These are phyloP conservation scores for Pyricularia sp. DNA, from an alignment of 2,329 filamentous ascomycete genomes.

Conservation along the genomic window DNA sequence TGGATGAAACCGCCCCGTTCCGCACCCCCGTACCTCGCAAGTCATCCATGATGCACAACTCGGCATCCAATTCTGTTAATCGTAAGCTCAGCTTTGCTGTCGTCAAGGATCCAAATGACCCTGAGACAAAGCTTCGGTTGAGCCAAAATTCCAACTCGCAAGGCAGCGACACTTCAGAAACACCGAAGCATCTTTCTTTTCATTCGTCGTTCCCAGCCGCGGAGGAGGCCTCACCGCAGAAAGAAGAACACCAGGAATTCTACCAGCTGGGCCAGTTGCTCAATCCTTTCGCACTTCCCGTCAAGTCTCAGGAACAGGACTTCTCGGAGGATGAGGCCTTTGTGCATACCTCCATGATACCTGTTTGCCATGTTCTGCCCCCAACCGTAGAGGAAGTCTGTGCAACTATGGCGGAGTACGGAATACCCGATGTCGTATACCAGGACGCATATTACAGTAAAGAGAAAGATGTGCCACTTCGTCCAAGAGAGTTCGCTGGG, in stretches of 20 bases:
- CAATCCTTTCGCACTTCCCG: not conserved
- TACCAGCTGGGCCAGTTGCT: not conserved
- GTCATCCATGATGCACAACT: constrained; percentile 20
- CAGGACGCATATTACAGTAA: constrained; percentile 80
- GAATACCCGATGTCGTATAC: constrained; percentile 63
- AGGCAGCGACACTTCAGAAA: constrained; percentile 27
- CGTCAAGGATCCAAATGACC: constrained; percentile 67
- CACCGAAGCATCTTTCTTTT: constrained; percentile 23
- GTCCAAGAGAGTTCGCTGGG: constrained; percentile 75
- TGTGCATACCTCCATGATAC: not conserved
- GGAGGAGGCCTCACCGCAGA: not conserved
- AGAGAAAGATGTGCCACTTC: constrained; percentile 71
- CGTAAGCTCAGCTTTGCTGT: constrained; percentile 55
- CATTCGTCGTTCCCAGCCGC: constrained; percentile 11
- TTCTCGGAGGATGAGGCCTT: not conserved
- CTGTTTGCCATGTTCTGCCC: constrained; percentile 12
- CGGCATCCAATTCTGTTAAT: constrained; percentile 25
- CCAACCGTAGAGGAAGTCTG: constrained; percentile 33
- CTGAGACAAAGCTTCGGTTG: constrained; percentile 50
- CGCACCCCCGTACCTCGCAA: constrained; percentile 5
- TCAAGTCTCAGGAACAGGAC: not conserved
- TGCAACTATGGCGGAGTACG: constrained; percentile 45
- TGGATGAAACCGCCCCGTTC: not conserved
- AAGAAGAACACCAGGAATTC: not conserved
- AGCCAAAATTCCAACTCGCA: constrained; percentile 56